Base-by-base conservation (phyloP, 2,329 filamentous ascomycete species). In the Fusarium phyllophilum region DNA sequence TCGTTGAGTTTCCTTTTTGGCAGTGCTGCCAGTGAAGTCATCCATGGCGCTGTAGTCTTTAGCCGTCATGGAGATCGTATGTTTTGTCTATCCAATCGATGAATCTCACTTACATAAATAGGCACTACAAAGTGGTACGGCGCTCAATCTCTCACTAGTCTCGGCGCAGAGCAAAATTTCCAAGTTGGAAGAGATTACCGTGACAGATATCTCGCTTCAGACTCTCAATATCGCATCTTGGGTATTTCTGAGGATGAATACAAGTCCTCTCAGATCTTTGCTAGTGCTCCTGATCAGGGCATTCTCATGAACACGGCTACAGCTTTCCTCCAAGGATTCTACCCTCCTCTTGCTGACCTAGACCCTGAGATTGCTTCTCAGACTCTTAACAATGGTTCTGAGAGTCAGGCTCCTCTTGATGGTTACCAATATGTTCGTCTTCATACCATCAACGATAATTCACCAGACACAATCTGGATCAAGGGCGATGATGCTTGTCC, bases 401-500 rank as follows among this genome's bases (percentile, higher is more conserved):
- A 78, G 38, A 77, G 78, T 22, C 72, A 71, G 5, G 76, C 75
- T 4, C 80, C 81, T 14, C 76, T 82, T 15, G 76, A 78, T 20
- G 80, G 81, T 6, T 82, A 82, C 63, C 81, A 83, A 62, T 82
- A 82, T 34, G 80, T 82, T 22, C 66, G 78, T 6, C 72, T 82
- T 15, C 77, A 81, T 18, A 77, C 78, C 45, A 68, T 79, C 54
- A 78, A 75, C 59, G 74, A 77, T 31, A 77, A 81, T 41, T 81
- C 80, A 14, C 80, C 79, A 13, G 79, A 81, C 51, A 81, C 78
- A 17, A 81, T 82, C 54, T 82, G 81, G 81, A 81, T 82, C 74
- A 82, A 82, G 70, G 81, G 81, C 13, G 81, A 82, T 15, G 81
- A 82, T 4, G 72, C 69, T n/a, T 82, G 80, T 48, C 80, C 81